These are phyloP conservation scores for Silene uniflora DNA, from an alignment of 148 eudicot species.

Conservation along the genomic window DNA sequence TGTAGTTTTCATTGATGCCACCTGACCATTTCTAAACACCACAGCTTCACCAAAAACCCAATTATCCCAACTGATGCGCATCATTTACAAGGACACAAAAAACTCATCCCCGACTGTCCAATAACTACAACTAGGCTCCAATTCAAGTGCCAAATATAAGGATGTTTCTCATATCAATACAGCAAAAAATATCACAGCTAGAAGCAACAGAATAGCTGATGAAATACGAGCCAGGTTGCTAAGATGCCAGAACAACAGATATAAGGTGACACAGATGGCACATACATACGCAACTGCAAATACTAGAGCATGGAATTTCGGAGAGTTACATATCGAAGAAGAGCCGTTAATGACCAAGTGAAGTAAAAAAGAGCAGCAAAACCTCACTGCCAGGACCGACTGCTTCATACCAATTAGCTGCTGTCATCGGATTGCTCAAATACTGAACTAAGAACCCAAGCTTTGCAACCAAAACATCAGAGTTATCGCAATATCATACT, in stretches of 20 bases:
- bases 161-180: not conserved
- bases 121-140: not conserved
- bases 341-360: constrained; percentile 1
- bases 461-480: constrained; percentile 17
- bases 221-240: not conserved
- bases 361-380: not conserved
- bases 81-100: constrained; percentile 10
- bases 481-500: constrained; percentile 13
- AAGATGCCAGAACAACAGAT: constrained; percentile 1
- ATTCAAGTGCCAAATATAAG: constrained; percentile 7
- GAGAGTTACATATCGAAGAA: not conserved
- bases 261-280: not conserved
- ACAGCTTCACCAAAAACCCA: not conserved
- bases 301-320: not conserved
- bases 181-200: constrained; percentile 7
- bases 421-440: not conserved
- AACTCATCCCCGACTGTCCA: not conserved
- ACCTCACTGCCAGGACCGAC: not conserved
- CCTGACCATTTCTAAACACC: not conserved
- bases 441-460: constrained; percentile 6
- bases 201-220: constrained; percentile 1
- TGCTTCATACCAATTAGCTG: not conserved
- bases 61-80: not conserved
- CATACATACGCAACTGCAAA: constrained; percentile 4
- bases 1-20: not conserved